These are phyloP conservation scores for Arthromyces matolae DNA, from an alignment of 768 basidiomycete genomes.

Conservation along the genomic window DNA sequence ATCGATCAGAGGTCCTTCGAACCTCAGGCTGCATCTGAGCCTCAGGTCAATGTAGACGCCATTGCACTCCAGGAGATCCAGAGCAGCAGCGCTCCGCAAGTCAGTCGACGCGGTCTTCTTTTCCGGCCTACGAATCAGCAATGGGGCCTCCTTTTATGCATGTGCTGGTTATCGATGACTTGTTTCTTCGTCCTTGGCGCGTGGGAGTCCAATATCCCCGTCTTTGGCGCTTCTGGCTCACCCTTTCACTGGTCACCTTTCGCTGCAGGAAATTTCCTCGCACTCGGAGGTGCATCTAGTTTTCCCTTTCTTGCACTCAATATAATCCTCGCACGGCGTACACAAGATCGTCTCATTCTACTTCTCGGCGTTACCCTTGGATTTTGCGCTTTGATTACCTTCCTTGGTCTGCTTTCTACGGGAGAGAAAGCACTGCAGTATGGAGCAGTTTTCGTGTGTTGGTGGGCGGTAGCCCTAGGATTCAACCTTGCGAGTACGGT, in stretches of 20 bases:
- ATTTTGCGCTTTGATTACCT: slow-evolving; percentile 46
- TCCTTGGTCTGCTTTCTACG: slow-evolving; percentile 41
- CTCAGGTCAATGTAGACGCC: not conserved
- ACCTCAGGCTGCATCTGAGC: not conserved
- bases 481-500: slow-evolving; percentile 73
- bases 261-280: slow-evolving; percentile 67
- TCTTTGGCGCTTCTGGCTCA: slow-evolving; percentile 43
- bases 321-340: slow-evolving; percentile 50
- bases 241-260: slow-evolving; percentile 56
- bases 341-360: slow-evolving; percentile 60
- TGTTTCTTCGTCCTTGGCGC: slow-evolving; percentile 68
- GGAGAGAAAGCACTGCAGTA: slow-evolving; percentile 27
- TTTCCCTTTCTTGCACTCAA: slow-evolving; percentile 68
- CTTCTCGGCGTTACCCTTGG: slow-evolving; percentile 51
- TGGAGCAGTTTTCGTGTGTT: slow-evolving; percentile 43
- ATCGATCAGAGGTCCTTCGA: not conserved
- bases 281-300: slow-evolving; percentile 55
- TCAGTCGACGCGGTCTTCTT: slow-evolving; percentile 4
- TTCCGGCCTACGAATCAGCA: slow-evolving; percentile 25
- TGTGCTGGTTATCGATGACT: slow-evolving; percentile 70
- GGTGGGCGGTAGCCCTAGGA: slow-evolving; percentile 64
- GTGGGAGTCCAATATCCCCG: slow-evolving; percentile 68
- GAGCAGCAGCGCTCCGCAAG: not conserved
- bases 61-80: slow-evolving; percentile 7
- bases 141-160: slow-evolving; percentile 54